Percentiles rank a stretch among this genome's conserved stretches.
Evolutionary conservation across 345 rosid genomes (phyloP).

Genomic region (Passiflora organensis): DNA sequence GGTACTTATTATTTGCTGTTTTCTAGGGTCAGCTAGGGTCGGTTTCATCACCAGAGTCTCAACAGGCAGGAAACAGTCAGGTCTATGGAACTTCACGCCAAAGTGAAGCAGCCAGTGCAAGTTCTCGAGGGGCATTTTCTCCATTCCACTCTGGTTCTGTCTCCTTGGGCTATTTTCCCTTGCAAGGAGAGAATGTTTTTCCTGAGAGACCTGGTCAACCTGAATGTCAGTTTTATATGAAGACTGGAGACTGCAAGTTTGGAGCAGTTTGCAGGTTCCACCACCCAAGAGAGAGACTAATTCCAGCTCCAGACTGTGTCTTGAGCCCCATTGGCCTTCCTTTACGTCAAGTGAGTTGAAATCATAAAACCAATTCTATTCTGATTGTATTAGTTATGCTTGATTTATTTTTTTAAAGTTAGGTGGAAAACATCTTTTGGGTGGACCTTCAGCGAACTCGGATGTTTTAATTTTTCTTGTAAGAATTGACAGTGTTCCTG

Average conservation of each 20-base stretch:
- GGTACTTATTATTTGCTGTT: conserved; percentile 14
- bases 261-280: conserved; percentile 95
- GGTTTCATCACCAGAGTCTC: conserved; percentile 79
- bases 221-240: conserved; percentile 95
- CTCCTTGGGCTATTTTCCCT: conserved; percentile 66
- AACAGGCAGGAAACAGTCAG: conserved; percentile 50
- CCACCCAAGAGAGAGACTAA: conserved; percentile 89
- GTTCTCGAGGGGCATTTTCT: conserved; percentile 60
- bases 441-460: no score
- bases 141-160: conserved; percentile 55
- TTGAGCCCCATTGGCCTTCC: conserved; percentile 91
- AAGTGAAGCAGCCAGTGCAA: conserved; percentile 47
- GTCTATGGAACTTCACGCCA: conserved; percentile 56
- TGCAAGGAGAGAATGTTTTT: conserved; percentile 80
- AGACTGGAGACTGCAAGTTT: conserved; percentile 97
- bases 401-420: no score
- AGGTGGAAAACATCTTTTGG: no score
- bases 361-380: not conserved
- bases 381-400: no score
- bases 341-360: conserved; percentile 70
- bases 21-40: conserved; percentile 80
- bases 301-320: conserved; percentile 89
- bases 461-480: no score
- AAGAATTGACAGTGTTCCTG: conserved; percentile 13
- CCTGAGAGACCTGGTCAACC: conserved; percentile 98